Evolutionary conservation across 306 rosid species (phyloP).

Genomic region (Abrus pulchellus): DNA sequence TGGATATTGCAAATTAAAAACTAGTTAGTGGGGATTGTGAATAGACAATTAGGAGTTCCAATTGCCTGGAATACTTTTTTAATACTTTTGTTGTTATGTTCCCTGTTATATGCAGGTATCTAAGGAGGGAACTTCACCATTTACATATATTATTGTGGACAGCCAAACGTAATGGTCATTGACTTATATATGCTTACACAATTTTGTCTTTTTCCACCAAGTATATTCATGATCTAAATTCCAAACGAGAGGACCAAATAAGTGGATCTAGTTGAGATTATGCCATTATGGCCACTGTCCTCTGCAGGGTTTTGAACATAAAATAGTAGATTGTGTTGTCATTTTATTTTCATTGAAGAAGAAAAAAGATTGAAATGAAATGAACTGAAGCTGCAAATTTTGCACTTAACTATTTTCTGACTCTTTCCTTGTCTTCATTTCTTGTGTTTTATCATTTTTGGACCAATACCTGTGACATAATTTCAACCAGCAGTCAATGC

Average conservation of each 20-base stretch:
- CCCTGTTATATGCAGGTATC: constrained; percentile 72
- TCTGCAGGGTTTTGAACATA: constrained; percentile 36
- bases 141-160: constrained; percentile 91
- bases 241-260: neutral
- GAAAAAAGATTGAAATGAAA: constrained; percentile 13
- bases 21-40: constrained; percentile 16
- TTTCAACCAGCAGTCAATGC: constrained; percentile 30
- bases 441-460: constrained; percentile 29
- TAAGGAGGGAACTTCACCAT: constrained; percentile 85
- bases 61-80: neutral
- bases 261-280: constrained; percentile 39
- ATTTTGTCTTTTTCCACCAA: constrained; percentile 34
- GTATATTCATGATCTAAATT: constrained; percentile 35
- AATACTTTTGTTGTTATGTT: constrained; percentile 35
- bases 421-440: constrained; percentile 27
- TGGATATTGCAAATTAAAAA: constrained; percentile 36
- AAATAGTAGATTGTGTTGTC: neutral
- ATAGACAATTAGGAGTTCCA: constrained; percentile 18
- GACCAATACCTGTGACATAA: constrained; percentile 8
- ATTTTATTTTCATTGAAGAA: constrained; percentile 17
- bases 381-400: constrained; percentile 29
- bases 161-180: constrained; percentile 73
- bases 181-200: constrained; percentile 33
- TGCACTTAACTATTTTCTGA: constrained; percentile 32
- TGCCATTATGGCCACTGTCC: constrained; percentile 26